phyloP scores from a whole-genome alignment of 2,329 filamentous ascomycete genomes.

The Allantophomopsis cytisporea region DNA sequence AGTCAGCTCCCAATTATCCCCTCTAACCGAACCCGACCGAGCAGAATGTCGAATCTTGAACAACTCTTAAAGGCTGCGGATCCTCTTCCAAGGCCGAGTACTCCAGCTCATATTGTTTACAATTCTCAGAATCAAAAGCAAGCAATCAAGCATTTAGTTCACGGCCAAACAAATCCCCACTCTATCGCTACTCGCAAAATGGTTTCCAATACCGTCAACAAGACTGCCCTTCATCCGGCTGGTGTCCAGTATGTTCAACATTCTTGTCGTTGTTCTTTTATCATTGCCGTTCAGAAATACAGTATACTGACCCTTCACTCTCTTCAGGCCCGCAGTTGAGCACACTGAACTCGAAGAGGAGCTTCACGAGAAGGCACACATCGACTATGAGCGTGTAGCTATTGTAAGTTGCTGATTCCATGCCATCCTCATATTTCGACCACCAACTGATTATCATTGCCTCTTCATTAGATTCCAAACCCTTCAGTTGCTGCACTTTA shows the following conservation, averaged over 20 bases:
- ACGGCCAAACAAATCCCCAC: no score
- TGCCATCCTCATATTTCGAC: background rate
- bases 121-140: no score
- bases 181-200: slow-evolving; percentile 8
- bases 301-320: slow-evolving; percentile 1
- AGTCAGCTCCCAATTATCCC: no score
- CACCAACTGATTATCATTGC: background rate
- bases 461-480: slow-evolving; percentile 53
- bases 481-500: slow-evolving; percentile 87
- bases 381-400: slow-evolving; percentile 95
- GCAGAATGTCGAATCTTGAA: no score
- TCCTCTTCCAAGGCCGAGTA: no score
- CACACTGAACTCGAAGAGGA: slow-evolving; percentile 98
- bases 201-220: slow-evolving; percentile 16
- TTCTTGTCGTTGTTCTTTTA: background rate
- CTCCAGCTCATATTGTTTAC: no score
- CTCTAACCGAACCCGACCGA: no score
- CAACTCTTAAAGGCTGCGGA: no score
- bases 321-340: slow-evolving; percentile 58
- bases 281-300: background rate
- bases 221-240: slow-evolving; percentile 15
- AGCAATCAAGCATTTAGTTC: no score
- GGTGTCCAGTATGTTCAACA: slow-evolving; percentile 14
- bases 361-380: slow-evolving; percentile 94
- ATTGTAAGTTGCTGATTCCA: slow-evolving; percentile 52